Evolutionary conservation across 202 grass and related monocot genomes (phyloP).

Genomic region (Panicum hallii): DNA sequence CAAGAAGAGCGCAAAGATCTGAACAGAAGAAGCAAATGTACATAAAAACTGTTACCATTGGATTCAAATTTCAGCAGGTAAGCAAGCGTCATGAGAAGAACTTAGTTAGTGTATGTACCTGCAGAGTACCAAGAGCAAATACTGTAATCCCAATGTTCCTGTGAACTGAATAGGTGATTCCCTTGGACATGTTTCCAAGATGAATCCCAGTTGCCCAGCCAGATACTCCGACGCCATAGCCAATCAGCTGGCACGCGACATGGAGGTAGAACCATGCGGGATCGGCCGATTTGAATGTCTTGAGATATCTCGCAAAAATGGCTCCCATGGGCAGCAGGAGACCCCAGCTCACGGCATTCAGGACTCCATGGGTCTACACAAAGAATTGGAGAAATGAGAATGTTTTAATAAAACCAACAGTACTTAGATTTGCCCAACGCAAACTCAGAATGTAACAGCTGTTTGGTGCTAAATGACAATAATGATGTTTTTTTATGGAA

Average conservation of each 20-base stretch:
- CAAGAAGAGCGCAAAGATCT: constrained; percentile 88
- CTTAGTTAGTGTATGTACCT: constrained; percentile 46
- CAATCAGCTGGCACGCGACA: constrained; percentile 75
- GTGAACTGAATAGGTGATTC: constrained; percentile 73
- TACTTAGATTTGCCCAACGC: not conserved
- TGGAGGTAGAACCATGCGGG: constrained; percentile 98
- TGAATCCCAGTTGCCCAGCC: constrained; percentile 93
- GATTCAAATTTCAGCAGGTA: not conserved
- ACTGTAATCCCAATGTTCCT: constrained; percentile 84
- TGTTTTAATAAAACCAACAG: not conserved
- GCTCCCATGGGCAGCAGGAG: constrained; percentile 80
- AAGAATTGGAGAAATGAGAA: constrained; percentile 21
- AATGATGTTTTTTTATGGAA: not conserved
- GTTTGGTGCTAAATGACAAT: not conserved
- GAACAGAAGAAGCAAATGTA: not conserved
- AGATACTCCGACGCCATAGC: constrained; percentile 77
- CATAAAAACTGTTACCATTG: not conserved
- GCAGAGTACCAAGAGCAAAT: constrained; percentile 78
- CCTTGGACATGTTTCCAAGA: constrained; percentile 86
- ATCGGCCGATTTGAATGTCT: constrained; percentile 85
- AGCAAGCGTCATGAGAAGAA: not conserved
- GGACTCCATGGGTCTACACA: constrained; percentile 72
- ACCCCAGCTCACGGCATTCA: constrained; percentile 96
- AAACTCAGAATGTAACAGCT: not conserved
- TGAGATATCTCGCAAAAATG: constrained; percentile 84